Evolutionary conservation across 345 rosid species (phyloP), one percentile per base, ranked within the genome.

Genomic region (Tarenaya hassleriana): DNA sequence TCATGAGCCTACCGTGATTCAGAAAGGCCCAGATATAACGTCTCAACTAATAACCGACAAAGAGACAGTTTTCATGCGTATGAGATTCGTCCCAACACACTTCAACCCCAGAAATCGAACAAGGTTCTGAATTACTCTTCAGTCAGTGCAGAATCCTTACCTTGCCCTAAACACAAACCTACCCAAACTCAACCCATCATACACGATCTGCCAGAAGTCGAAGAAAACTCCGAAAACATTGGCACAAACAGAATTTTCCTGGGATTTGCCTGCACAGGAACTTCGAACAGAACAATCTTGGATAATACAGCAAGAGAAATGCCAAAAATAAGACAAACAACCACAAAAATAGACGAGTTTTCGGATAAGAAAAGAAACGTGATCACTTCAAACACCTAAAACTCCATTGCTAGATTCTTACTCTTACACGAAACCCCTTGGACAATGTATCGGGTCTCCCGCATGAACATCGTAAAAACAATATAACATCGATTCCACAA

Each of bases 121-220:
- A 47, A 11, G 3, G 14, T 46, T 57, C n/a, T 29, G 35, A 61
- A 57, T 18, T 37, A 21, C 27, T 34, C 8, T 47, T 42, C 37
- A 2, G 24, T 44, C 37, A 19, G 35, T 17, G 31, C 43, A 61
- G 48, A 37, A 27, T 56, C 56, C 66, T 69, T 63, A 66, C 76
- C 81, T 75, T 66, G 24, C 44, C 71, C 75, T 61, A 61, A 15
- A 63, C 56, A 60, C 62, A 70, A 55, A 55, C 41, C 79, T 73
- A 75, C 54, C 66, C 68, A 60, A 62, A 54, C 71, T 66, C 60
- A 60, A 19, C 69, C 65, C 52, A 43, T 49, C 41, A 51, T 48
- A 64, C 27, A 39, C 50, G 52, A 68, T 37, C 29, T 42, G 72
- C 64, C 33, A 59, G 55, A 55, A 71, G 64, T 64, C 46, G 53